Conservation (phyloP, 129 eudicot genomes). For the Flaveria brownii region DNA sequence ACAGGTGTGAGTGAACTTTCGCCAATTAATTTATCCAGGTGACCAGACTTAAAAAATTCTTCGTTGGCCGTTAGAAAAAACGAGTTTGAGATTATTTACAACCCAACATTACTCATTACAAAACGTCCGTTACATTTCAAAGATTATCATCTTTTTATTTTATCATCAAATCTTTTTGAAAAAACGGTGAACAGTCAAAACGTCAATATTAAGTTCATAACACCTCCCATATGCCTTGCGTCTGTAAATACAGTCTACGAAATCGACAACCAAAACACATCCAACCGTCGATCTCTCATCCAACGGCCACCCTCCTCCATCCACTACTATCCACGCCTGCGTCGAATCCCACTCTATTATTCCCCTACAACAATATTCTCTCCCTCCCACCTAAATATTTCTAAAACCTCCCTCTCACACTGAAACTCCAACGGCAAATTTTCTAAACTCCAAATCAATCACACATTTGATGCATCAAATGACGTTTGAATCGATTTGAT, state of each 20-base stretch:
- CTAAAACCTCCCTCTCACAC: constrained; percentile 3
- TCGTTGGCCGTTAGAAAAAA: too few relatives aligned
- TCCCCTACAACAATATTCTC: constrained; percentile 14
- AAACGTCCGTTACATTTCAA: too few relatives aligned
- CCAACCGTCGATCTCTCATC: constrained; percentile 34
- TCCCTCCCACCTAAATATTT: constrained; percentile 22
- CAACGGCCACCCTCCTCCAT: constrained; percentile 22
- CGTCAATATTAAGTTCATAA: neutral
- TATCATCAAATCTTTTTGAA: neutral
- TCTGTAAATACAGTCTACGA: neutral
- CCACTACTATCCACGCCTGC: constrained; percentile 32
- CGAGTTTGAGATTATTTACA: too few relatives aligned
- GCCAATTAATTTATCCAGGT: too few relatives aligned
- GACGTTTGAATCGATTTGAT: neutral
- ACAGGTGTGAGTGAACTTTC: too few relatives aligned
- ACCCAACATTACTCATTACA: too few relatives aligned
- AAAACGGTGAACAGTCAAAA: neutral
- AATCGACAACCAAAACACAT: neutral
- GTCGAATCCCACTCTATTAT: constrained; percentile 23
- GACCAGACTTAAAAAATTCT: too few relatives aligned
- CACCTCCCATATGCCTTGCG: constrained; percentile 12
- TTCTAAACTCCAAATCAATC: neutral
- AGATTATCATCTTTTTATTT: too few relatives aligned
- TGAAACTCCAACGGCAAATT: neutral
- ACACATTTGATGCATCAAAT: neutral